Evolutionary conservation across 2,329 filamentous ascomycete species (phyloP).

Genomic region (Fusarium metavorans): DNA sequence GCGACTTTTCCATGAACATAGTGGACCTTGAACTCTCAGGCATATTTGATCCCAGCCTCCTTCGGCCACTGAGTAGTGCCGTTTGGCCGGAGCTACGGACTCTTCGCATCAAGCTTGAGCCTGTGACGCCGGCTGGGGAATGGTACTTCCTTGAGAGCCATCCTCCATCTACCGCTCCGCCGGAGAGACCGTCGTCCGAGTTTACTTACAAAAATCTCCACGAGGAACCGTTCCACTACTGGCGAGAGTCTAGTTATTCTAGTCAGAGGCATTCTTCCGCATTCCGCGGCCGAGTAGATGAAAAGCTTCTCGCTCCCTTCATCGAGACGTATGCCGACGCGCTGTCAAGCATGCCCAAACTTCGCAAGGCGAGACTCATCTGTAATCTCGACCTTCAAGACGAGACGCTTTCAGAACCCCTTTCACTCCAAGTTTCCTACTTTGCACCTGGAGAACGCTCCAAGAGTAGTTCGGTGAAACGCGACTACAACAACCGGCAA

Average conservation of each 20-base stretch:
- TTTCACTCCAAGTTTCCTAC: conserved; percentile 2
- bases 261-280: neutral
- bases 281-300: neutral
- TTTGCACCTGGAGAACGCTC: conserved; percentile 1
- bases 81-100: conserved; percentile 3
- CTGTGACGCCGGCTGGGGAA: neutral
- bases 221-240: conserved; percentile 4
- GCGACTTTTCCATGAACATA: conserved; percentile 4
- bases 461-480: neutral
- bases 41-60: neutral
- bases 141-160: conserved; percentile 8
- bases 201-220: neutral
- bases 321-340: conserved; percentile 5
- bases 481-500: conserved; percentile 4
- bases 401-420: neutral
- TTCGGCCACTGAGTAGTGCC: neutral
- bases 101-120: conserved; percentile 5
- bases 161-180: neutral
- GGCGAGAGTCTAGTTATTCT: neutral
- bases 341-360: conserved; percentile 10
- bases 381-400: neutral
- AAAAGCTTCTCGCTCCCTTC: neutral
- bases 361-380: neutral
- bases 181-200: neutral
- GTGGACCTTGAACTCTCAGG: conserved; percentile 8